Percentiles rank a stretch among this genome's conserved stretches.
Evolutionary conservation across 495 filamentous ascomycete genomes (phyloP).

Genomic region (Penicillium coprophilum): DNA sequence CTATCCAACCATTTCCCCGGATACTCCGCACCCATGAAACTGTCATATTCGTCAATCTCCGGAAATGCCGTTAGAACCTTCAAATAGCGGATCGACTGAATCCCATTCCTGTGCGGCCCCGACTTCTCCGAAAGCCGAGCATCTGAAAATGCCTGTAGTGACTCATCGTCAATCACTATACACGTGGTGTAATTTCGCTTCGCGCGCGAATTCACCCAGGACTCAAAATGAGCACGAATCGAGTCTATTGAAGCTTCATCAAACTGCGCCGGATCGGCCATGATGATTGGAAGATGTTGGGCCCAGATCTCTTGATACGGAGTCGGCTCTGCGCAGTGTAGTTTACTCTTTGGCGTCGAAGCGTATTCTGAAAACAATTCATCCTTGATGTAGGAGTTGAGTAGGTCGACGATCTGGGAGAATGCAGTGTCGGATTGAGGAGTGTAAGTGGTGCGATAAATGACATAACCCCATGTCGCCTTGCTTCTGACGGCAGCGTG

Average conservation of each 20-base stretch:
- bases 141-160: too few relatives aligned
- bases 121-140: too few relatives aligned
- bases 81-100: too few relatives aligned
- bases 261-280: background rate
- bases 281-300: background rate
- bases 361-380: background rate
- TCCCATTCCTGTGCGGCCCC: too few relatives aligned
- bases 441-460: conserved; percentile 12
- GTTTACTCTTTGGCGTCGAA: background rate
- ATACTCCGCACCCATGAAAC: too few relatives aligned
- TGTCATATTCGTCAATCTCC: too few relatives aligned
- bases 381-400: conserved; percentile 8
- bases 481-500: background rate
- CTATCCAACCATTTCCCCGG: too few relatives aligned
- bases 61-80: too few relatives aligned
- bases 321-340: background rate
- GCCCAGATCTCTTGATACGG: background rate
- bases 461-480: conserved; percentile 12
- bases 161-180: too few relatives aligned
- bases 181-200: too few relatives aligned
- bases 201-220: too few relatives aligned
- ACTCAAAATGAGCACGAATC: background rate
- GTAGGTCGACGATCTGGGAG: conserved; percentile 2
- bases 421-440: conserved; percentile 4
- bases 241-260: background rate